These are phyloP conservation scores for Botrytis pseudocinerea DNA, from an alignment of 2,329 filamentous ascomycete genomes.

Conservation along the genomic window DNA sequence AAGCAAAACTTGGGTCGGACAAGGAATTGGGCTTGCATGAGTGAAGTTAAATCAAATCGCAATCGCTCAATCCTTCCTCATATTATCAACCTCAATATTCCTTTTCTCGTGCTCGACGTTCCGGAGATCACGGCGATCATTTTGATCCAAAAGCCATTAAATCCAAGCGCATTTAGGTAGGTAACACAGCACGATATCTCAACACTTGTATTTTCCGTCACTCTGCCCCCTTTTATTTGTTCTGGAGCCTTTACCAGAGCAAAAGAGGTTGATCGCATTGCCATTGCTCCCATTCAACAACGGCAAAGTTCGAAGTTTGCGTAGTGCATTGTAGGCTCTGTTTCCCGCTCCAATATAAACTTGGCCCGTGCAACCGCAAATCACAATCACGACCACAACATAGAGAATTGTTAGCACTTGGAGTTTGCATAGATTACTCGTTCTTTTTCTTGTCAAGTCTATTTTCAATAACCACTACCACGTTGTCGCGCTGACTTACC, in stretches of 20 bases:
- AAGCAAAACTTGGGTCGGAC: conserved; percentile 6
- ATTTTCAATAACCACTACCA: conserved; percentile 3
- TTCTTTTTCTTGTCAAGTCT: not conserved
- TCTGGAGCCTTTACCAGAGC: conserved; percentile 6
- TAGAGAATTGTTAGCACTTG: conserved; percentile 7
- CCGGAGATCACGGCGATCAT: conserved; percentile 16
- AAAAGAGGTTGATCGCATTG: not conserved
- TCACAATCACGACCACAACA: conserved; percentile 10
- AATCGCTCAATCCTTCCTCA: conserved; percentile 19
- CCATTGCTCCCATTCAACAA: conserved; percentile 10
- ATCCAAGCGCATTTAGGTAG: conserved; percentile 12
- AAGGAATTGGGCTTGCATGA: conserved; percentile 9
- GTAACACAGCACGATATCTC: conserved; percentile 20
- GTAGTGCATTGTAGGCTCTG: conserved; percentile 17
- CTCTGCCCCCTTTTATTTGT: not conserved
- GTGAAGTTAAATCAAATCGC: conserved; percentile 8
- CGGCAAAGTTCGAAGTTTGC: conserved; percentile 15
- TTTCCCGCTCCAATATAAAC: conserved; percentile 22
- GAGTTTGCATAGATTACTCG: not conserved
- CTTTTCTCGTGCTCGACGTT: conserved; percentile 6
- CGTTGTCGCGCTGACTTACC: conserved; percentile 9
- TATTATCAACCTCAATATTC: conserved; percentile 12
- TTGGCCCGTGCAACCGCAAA: conserved; percentile 13
- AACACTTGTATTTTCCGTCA: conserved; percentile 11
- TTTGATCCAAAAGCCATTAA: conserved; percentile 9